A percentile compares a stretch with the other conserved stretches of the same genome.
These are phyloP conservation scores for Plantago coronopus DNA, from an alignment of 305 asterid species.

Conservation along the genomic window DNA sequence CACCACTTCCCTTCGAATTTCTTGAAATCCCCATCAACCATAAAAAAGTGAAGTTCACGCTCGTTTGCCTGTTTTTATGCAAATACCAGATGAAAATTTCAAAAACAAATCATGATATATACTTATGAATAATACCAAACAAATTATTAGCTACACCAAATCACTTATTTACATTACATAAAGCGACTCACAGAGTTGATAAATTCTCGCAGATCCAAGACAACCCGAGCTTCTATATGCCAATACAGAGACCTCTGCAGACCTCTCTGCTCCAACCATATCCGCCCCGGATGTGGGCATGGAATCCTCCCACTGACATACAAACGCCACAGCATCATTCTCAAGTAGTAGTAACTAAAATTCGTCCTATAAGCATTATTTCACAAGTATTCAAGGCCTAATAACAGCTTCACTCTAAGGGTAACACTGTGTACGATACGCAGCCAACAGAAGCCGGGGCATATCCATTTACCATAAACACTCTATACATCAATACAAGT, in stretches of 20 bases:
- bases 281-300: constrained; percentile 84
- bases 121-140: constrained; percentile 1
- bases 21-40: constrained; percentile 98
- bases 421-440: not conserved
- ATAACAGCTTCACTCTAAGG: not conserved
- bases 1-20: constrained; percentile 96
- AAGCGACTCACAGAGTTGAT: constrained; percentile 52
- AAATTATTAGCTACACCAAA: constrained; percentile 1
- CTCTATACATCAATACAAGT: no score
- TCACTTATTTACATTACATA: constrained; percentile 5
- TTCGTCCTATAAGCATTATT: not conserved
- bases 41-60: constrained; percentile 73
- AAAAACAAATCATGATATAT: not conserved
- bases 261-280: constrained; percentile 98
- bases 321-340: not conserved
- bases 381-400: not conserved
- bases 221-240: constrained; percentile 96
- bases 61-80: constrained; percentile 44
- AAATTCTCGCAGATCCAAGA: constrained; percentile 86
- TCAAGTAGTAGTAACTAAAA: not conserved
- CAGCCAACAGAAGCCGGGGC: no score
- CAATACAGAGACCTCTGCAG: constrained; percentile 86
- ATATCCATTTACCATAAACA: no score
- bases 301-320: constrained; percentile 73
- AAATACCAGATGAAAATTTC: constrained; percentile 1